Percentiles rank a stretch among this genome's conserved stretches.
phyloP scores from a whole-genome alignment of 2,329 filamentous ascomycete species.

The Fusarium denticulatum region DNA sequence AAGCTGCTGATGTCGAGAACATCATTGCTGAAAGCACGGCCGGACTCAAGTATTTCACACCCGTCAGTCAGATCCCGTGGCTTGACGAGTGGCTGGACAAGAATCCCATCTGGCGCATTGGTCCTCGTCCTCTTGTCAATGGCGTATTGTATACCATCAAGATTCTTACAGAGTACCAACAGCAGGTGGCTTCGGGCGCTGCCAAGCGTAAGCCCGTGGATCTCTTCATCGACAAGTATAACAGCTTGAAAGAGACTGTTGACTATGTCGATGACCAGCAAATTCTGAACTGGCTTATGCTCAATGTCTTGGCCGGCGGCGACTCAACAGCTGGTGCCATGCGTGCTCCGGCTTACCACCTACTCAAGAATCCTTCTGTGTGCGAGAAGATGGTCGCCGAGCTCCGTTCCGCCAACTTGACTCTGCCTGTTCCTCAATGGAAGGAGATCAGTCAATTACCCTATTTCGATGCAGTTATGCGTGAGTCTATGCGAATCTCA shows the following conservation, averaged over 20 bases:
- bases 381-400: constrained; percentile 31
- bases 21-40: constrained; percentile 23
- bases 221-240: constrained; percentile 34
- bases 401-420: constrained; percentile 3
- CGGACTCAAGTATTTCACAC: constrained; percentile 33
- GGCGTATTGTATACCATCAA: constrained; percentile 28
- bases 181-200: constrained; percentile 14
- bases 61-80: constrained; percentile 37
- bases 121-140: constrained; percentile 13
- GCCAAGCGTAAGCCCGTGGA: constrained; percentile 32
- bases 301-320: constrained; percentile 32
- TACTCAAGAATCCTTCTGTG: constrained; percentile 3
- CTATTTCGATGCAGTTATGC: constrained; percentile 33
- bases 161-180: constrained; percentile 32
- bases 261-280: constrained; percentile 32
- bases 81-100: constrained; percentile 38
- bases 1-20: constrained; percentile 15
- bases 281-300: constrained; percentile 35
- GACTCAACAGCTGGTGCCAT: constrained; percentile 37
- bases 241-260: constrained; percentile 28
- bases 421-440: constrained; percentile 27
- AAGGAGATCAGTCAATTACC: constrained; percentile 21
- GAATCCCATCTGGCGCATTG: constrained; percentile 26
- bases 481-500: constrained; percentile 21
- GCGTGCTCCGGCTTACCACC: constrained; percentile 26